Evolutionary conservation across 345 rosid genomes (phyloP), one percentile per base, ranked within the genome.

Genomic region (Acer saccharum): DNA sequence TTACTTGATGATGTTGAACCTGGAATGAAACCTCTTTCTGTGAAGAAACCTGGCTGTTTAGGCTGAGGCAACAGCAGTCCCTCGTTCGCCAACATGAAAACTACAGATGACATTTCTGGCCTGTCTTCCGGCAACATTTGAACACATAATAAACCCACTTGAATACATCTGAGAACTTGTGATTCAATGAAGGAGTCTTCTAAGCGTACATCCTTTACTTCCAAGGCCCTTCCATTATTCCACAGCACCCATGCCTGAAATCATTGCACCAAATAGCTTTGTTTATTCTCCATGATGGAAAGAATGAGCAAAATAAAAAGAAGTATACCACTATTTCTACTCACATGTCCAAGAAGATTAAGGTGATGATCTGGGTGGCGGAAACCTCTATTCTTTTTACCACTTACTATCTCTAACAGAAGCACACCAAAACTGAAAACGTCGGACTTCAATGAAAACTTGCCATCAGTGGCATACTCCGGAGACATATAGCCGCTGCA

Each of bases 121-220:
- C 87, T 79, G 39, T 77, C 76, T 5, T 71, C 63, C 0, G 83
- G 77, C 2, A 50, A 62, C 8, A 68, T 81, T 64, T 85, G 88
- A 73, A 80, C 85, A n/a, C 85, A 75, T 50, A 82, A 69, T 2
- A 85, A 63, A 7, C 84, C 88, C 10, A 85, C 85, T 39, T 84
- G 75, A 66, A 84, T 72, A 21, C 80, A 80, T 57, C 80, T 74
- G 11, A 61, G 23, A 16, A 81, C 77, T 74, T 80, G 73, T 9
- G 76, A 73, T 41, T n/a, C 58, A 7, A 32, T 25, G 10, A 14
- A 79, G 0, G 71, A 20, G 20, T 73, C 84, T 35, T 69, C 10
- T 12, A 77, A 8, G 29, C 27, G 35, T 7, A 32, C 10, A 61
- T 72, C 78, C 72, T 77, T 52, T 14, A 81, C n/a, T 6, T 75